A percentile compares a stretch with the other conserved stretches of the same genome.
Evolutionary conservation across 2,329 filamentous ascomycete genomes (phyloP).

Genomic region (Tympanopsis confertula): DNA sequence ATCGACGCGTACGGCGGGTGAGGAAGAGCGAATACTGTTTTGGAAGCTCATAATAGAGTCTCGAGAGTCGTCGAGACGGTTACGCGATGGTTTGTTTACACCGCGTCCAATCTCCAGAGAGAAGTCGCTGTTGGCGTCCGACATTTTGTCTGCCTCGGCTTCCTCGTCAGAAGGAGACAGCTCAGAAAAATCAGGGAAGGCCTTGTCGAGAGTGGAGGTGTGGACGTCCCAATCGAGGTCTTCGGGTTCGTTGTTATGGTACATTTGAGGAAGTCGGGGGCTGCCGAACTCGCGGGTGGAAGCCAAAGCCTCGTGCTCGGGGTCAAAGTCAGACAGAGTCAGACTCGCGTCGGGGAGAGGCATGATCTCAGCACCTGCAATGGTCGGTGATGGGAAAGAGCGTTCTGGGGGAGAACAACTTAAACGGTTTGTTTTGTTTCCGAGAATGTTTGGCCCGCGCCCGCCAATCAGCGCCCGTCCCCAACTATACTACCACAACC

Average conservation of each 20-base stretch:
- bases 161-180: not conserved
- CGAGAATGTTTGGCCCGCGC: no score
- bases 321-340: not conserved
- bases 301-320: not conserved
- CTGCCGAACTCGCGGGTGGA: not conserved
- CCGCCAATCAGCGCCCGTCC: no score
- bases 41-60: not conserved
- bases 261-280: not conserved
- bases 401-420: no score
- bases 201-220: not conserved
- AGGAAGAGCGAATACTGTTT: not conserved
- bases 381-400: no score
- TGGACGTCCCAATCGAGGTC: not conserved
- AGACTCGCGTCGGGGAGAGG: no score
- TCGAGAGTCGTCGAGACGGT: not conserved
- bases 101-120: not conserved
- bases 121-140: not conserved
- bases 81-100: not conserved
- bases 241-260: not conserved
- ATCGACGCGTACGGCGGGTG: not conserved
- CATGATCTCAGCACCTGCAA: no score
- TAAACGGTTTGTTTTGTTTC: no score
- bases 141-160: not conserved
- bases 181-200: not conserved
- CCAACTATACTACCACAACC: no score